A percentile compares a stretch with the other conserved stretches of the same genome.
Evolutionary conservation across 2,329 filamentous ascomycete species (phyloP).

Genomic region (Colletotrichum lini): DNA sequence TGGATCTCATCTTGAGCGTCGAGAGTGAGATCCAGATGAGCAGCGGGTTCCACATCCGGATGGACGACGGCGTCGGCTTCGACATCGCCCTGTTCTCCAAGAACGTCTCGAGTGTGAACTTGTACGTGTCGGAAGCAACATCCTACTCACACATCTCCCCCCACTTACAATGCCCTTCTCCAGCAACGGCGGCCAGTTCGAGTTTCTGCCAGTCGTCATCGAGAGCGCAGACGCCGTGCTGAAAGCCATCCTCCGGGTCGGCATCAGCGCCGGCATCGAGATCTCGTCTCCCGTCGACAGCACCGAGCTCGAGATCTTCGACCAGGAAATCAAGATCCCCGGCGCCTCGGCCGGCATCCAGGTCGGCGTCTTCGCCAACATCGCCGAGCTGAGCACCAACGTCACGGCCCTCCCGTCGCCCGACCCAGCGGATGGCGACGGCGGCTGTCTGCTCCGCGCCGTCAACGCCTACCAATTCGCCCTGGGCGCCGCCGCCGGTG

Average conservation of each 20-base stretch:
- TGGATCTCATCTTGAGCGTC: slow-evolving; percentile 67
- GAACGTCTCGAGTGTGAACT: slow-evolving; percentile 61
- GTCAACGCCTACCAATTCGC: slow-evolving; percentile 66
- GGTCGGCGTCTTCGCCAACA: slow-evolving; percentile 63
- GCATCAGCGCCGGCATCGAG: slow-evolving; percentile 60
- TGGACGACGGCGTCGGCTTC: slow-evolving; percentile 65
- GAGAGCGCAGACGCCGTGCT: slow-evolving; percentile 58
- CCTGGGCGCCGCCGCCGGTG: slow-evolving; percentile 68
- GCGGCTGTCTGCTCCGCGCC: slow-evolving; percentile 61
- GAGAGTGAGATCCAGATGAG: slow-evolving; percentile 64
- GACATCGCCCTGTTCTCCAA: slow-evolving; percentile 65
- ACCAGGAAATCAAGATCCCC: slow-evolving; percentile 44
- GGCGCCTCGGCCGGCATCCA: slow-evolving; percentile 61
- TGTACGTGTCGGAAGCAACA: slow-evolving; percentile 57
- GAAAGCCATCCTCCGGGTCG: slow-evolving; percentile 63
- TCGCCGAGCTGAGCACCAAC: slow-evolving; percentile 69
- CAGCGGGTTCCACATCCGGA: slow-evolving; percentile 68
- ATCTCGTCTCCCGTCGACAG: slow-evolving; percentile 44
- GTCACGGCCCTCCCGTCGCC: slow-evolving; percentile 57
- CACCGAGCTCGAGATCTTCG: slow-evolving; percentile 34
- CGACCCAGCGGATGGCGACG: slow-evolving; percentile 43
- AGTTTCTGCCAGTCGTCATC: slow-evolving; percentile 70
- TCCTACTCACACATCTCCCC: not conserved
- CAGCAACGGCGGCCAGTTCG: slow-evolving; percentile 68
- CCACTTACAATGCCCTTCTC: too few species aligned